These are phyloP conservation scores for Aspergillus ostianus DNA, from an alignment of 495 filamentous ascomycete genomes.

Conservation along the genomic window DNA sequence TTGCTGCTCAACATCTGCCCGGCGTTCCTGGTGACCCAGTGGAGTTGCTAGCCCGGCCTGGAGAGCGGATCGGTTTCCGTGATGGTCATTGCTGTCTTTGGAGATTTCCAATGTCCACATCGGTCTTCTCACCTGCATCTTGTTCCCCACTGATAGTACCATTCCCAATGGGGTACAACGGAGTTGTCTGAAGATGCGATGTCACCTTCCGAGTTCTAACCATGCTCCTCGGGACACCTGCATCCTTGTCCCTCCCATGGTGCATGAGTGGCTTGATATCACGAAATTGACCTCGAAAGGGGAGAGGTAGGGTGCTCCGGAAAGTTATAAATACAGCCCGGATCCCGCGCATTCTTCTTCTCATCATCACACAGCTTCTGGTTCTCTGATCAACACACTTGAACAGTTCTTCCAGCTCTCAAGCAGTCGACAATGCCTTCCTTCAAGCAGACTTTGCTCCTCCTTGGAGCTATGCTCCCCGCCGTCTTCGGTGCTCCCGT, in stretches of 20 bases:
- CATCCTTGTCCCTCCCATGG: constrained; percentile 15
- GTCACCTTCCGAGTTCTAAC: constrained; percentile 27
- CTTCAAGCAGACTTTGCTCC: constrained; percentile 25
- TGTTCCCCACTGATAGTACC: constrained; percentile 13
- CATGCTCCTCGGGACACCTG: constrained; percentile 4
- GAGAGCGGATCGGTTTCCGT: neutral
- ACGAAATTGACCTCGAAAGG: constrained; percentile 7
- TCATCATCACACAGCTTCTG: constrained; percentile 11
- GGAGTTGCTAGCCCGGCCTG: neutral
- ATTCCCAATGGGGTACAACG: constrained; percentile 21
- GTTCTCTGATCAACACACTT: neutral
- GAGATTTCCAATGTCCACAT: neutral
- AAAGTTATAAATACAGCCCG: constrained; percentile 15
- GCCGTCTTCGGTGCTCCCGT: constrained; percentile 22
- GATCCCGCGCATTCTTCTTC: constrained; percentile 12
- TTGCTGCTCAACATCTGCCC: neutral
- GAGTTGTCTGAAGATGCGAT: constrained; percentile 24
- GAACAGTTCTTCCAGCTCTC: neutral
- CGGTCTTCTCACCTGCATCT: constrained; percentile 5
- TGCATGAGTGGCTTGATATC: constrained; percentile 2
- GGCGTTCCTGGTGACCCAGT: neutral
- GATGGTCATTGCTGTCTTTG: neutral
- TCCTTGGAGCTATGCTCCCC: constrained; percentile 27
- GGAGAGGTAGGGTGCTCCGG: neutral
- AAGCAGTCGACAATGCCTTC: constrained; percentile 22